Base-by-base conservation (phyloP, 331 rosid genomes). In the Malus hybrid region DNA sequence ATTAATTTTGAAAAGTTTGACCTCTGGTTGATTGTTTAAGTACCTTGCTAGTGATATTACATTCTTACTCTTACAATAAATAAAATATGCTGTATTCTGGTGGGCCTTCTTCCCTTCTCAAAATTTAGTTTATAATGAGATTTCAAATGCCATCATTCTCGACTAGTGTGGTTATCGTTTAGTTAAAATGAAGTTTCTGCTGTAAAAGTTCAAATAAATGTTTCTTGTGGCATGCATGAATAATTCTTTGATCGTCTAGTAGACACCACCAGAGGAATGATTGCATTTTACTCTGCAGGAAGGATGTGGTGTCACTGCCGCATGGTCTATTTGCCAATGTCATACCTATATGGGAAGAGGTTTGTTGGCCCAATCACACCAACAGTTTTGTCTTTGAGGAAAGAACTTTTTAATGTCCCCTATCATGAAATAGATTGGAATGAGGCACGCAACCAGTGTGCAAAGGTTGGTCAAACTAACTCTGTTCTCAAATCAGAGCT, bases 231-330 rank as follows among this genome's bases (percentile, higher is more conserved):
- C 34, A 56, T 56, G 39, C 27, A 22, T 71, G n/a, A 59, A 54
- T 3, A 29, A 71, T 32, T 32, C 11, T 56, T 72, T 56, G 55
- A 56, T 39, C 36, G 3, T 34, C 42, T 19, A 16, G 28, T 6
- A 44, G 10, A 8, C 48, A 24, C 78, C 48, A n/a, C 32, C 19
- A 6, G 22, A 33, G 62, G 31, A 36, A 65, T 69, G 6, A 8
- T 80, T 70, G 28, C 13, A 6, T 57, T 13, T 24, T 50, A 11
- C 44, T 71, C 60, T 76, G 80, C 85, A 94, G 99, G 99, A 85
- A 90, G 93, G 76, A 94, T 94, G 99, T 92, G 97, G 97, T 94
- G 99, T 83, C 97, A 94, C 76, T 88, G 96, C 78, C 86, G 97
- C 71, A 92, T 94, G 97, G 97, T 94, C 60, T 94, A 94, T 85